Base-by-base conservation (phyloP, 495 filamentous ascomycete genomes). In the Penicillium roqueforti region DNA sequence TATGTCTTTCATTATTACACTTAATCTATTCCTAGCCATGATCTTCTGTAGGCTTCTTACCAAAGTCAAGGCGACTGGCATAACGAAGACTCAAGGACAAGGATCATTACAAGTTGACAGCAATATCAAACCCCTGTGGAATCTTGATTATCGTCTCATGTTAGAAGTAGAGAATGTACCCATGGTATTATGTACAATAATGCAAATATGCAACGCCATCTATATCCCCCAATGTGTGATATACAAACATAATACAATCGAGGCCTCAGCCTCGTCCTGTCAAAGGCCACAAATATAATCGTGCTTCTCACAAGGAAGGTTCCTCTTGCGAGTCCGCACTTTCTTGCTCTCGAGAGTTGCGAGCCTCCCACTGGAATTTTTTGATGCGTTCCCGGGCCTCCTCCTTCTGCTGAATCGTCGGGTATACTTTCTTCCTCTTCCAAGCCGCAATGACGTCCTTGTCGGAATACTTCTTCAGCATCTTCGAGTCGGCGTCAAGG, bases 401-500 rank as follows among this genome's bases (percentile, higher is more conserved):
- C n/a, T 49, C 46, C 23, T 53, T 39, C 49, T 69, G 69, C 19
- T 61, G 56, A 4, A 25, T 9, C 4, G 70, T 69, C 3, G 70
- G 65, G 36, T 53, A 49, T 11, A 73, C 29, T 37, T 34, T n/a
- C 25, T 19, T 26, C 1, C 8, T 25, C 34, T 41, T 29, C 45
- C 62, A 62, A 14, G 54, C 54, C 16, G 60, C 29, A 11, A 60
- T 29, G 2, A 61, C 41, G 9, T 62, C 55, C 14, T 48, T 23
- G 2, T 67, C 59, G 4, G 71, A 74, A 31, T 73, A 77, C 22
- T 57, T 68, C 25, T 60, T 65, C 48, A 76, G 47, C 44, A 59
- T 40, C 1, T 51, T 50, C 26, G 69, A 64, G 19, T 69, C 61
- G 16, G 59, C 19, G 25, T 53, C 19, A 20, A 72, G 54, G 1